phyloP scores from a whole-genome alignment of 2,329 filamentous ascomycete genomes.

The Stagonosporopsis vannaccii region DNA sequence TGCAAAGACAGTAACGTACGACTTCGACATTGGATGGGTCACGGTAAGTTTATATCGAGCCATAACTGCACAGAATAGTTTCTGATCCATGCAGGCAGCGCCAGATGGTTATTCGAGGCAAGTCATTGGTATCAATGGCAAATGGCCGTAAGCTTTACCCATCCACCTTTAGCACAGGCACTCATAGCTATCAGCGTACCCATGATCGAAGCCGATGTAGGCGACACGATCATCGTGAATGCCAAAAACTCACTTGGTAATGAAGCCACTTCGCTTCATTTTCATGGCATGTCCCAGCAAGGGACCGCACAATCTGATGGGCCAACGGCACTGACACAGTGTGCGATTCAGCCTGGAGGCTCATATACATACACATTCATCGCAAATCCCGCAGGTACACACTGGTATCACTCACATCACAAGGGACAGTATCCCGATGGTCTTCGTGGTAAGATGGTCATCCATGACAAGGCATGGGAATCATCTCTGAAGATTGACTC shows the following conservation, averaged over 20 bases:
- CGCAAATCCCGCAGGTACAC: constrained; percentile 58
- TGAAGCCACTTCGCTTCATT: constrained; percentile 71
- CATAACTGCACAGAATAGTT: neutral
- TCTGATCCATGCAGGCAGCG: constrained; percentile 6
- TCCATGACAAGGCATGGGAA: constrained; percentile 64
- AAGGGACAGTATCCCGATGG: constrained; percentile 65
- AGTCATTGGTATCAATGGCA: constrained; percentile 72
- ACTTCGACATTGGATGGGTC: constrained; percentile 64
- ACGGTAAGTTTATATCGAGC: constrained; percentile 14
- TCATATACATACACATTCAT: constrained; percentile 74
- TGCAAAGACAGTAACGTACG: constrained; percentile 53
- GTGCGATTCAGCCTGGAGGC: constrained; percentile 55
- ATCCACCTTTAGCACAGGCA: neutral
- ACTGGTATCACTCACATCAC: constrained; percentile 73
- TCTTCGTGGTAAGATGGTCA: constrained; percentile 69
- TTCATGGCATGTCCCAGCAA: constrained; percentile 79
- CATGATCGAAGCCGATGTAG: constrained; percentile 73
- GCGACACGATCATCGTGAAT: constrained; percentile 72
- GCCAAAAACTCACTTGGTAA: constrained; percentile 71
- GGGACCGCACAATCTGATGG: constrained; percentile 78
- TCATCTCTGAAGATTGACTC: constrained; percentile 58
- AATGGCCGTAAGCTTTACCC: constrained; percentile 62
- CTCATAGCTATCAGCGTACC: constrained; percentile 56
- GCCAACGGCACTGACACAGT: constrained; percentile 65
- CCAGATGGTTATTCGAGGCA: constrained; percentile 42